Base-by-base conservation (phyloP, 495 filamentous ascomycete species). In the Amniculicola lignicola region DNA sequence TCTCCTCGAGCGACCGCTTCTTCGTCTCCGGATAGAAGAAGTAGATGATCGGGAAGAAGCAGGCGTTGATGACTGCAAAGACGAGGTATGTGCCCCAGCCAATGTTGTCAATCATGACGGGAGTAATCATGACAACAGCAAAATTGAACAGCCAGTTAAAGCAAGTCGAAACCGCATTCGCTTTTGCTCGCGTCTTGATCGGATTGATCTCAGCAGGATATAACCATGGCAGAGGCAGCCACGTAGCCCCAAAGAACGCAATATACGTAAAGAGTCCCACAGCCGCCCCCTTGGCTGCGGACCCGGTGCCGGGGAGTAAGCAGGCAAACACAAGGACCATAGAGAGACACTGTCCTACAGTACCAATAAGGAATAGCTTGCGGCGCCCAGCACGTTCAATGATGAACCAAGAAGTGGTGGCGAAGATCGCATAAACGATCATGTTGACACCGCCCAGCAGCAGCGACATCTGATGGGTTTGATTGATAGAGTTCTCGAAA, bases 371-470 rank as follows among this genome's bases (percentile, higher is more conserved):
- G 43, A 65, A 59, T 16, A 59, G 51, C 39, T 58, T 62, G 28
- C 62, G 52, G 11, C 62, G 62, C 7, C 59, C 59, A 7, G 51
- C 40, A 4, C 51, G 43, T 24, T 65, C 62, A 22, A 65, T 62
- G 49, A 65, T 80, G 71, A 89, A 90, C 84, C 86, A 91, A 0
- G 87, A 90, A 37, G 82, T 79, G 0, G 86, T 90, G 0, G 87
- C 78, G 57, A 87, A 89, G 54, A 90, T 79, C 12, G 85, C 75
- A 66, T 94, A 92, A 25, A 90, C 82, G 19, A 89, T 77, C 75
- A 88, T 84, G 73, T 89, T 90, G 33, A 90, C 79, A 65, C 88
- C 88, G 29, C 87, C 88, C 4, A 92, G 72, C 12, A 92, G 73
- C 10, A 91, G 68, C 12, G 82, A 77, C 59, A 90, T 75, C 48